Evolutionary conservation across 2,329 filamentous ascomycete species (phyloP).

Genomic region (Aureobasidium subglaciale): DNA sequence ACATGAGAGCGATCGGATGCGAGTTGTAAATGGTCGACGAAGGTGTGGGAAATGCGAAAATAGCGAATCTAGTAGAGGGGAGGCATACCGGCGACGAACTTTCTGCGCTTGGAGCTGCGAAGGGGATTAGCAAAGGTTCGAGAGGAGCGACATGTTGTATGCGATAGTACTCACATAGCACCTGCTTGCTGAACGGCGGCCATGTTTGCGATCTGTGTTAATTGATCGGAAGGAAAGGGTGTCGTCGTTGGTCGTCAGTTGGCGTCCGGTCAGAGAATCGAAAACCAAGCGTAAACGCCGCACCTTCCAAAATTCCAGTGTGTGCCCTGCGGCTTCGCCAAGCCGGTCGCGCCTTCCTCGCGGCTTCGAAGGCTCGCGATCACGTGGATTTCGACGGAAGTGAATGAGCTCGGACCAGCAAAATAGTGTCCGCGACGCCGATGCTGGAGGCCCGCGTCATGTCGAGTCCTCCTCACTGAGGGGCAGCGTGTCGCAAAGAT

Average conservation of each 20-base stretch:
- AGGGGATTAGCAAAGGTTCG: conserved; percentile 12
- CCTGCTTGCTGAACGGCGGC: conserved; percentile 26
- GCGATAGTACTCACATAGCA: conserved; percentile 17
- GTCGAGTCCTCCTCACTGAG: conserved; percentile 8
- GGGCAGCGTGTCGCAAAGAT: background rate
- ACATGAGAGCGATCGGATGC: background rate
- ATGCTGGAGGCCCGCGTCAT: no score
- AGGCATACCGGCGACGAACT: conserved; percentile 45
- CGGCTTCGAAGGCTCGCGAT: no score
- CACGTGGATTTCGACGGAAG: no score
- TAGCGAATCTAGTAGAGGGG: conserved; percentile 5
- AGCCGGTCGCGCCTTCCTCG: no score
- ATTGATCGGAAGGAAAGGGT: conserved; percentile 16
- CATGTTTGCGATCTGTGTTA: conserved; percentile 29
- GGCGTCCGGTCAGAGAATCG: no score
- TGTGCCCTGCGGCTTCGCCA: no score
- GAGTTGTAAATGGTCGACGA: background rate
- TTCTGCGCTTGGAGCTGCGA: conserved; percentile 78
- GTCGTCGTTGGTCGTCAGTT: conserved; percentile 8
- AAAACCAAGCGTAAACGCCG: no score
- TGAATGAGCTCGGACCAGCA: no score
- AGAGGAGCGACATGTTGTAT: background rate
- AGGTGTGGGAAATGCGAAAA: background rate
- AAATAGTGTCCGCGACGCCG: no score
- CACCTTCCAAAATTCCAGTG: no score